A percentile compares a stretch with the other conserved stretches of the same genome.
phyloP scores from a whole-genome alignment of 2,329 filamentous ascomycete species.

The Fusarium dimerum region DNA sequence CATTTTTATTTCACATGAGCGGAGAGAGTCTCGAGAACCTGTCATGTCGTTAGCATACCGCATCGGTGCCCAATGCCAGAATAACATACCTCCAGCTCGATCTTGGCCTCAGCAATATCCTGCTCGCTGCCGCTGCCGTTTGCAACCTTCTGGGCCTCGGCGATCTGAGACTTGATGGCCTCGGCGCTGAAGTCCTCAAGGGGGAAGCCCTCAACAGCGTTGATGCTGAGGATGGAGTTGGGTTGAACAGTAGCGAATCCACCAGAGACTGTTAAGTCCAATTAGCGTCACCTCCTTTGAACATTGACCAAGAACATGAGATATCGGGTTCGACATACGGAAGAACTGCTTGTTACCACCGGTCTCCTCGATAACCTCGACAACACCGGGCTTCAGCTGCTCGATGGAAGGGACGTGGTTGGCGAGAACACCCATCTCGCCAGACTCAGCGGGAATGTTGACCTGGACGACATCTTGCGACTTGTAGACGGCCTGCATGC shows the following conservation, averaged over 20 bases:
- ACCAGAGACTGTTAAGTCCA: conserved; percentile 72
- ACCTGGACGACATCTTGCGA: conserved; percentile 82
- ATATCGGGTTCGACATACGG: conserved; percentile 64
- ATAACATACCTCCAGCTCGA: conserved; percentile 83
- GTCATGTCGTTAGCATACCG: conserved; percentile 36
- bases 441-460: conserved; percentile 96
- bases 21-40: conserved; percentile 85
- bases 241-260: conserved; percentile 98
- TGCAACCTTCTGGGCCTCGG: conserved; percentile 94
- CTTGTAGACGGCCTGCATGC: conserved; percentile 68
- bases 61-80: neutral
- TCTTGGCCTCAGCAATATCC: conserved; percentile 98
- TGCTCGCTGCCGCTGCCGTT: conserved; percentile 89
- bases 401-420: conserved; percentile 99
- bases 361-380: conserved; percentile 94
- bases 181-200: conserved; percentile 96
- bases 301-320: conserved; percentile 3
- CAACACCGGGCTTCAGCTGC: conserved; percentile 94
- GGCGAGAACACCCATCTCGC: conserved; percentile 99
- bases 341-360: conserved; percentile 95
- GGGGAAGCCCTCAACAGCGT: conserved; percentile 92
- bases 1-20: conserved; percentile 73
- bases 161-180: conserved; percentile 83
- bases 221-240: conserved; percentile 93
- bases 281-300: conserved; percentile 19